Percentiles rank a stretch among this genome's conserved stretches.
These are phyloP conservation scores for Ganoderma sinense DNA, from an alignment of 1,284 basidiomycete genomes.

Conservation along the genomic window DNA sequence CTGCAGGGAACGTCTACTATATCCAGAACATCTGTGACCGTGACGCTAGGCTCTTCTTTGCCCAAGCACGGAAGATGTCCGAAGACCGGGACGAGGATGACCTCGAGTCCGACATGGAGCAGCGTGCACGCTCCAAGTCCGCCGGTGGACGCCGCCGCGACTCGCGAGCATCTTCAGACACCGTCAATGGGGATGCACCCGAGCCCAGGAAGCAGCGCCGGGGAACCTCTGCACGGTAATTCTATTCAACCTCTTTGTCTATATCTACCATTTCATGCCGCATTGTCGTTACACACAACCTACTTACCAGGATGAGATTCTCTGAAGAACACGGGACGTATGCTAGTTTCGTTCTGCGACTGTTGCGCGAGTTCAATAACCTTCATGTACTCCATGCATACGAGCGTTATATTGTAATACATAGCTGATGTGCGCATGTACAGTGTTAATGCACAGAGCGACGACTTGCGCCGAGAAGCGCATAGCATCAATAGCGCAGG, in stretches of 20 bases:
- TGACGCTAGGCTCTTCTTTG: conserved; percentile 89
- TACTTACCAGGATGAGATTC: background rate
- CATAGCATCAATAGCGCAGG: background rate
- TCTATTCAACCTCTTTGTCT: background rate
- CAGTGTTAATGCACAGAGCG: conserved; percentile 8
- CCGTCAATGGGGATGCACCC: conserved; percentile 27
- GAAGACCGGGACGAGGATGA: conserved; percentile 31
- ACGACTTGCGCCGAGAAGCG: background rate
- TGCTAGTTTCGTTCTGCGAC: conserved; percentile 6
- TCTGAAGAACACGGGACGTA: background rate
- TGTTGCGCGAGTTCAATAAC: background rate
- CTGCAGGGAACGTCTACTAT: conserved; percentile 86
- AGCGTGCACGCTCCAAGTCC: conserved; percentile 24
- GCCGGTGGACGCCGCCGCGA: conserved; percentile 16
- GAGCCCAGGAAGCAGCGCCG: conserved; percentile 24
- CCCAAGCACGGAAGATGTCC: conserved; percentile 85
- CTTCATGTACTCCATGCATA: conserved; percentile 14
- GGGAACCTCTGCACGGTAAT: conserved; percentile 23
- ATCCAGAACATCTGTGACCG: conserved; percentile 89
- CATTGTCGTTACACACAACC: background rate
- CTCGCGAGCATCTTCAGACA: conserved; percentile 28
- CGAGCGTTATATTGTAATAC: conserved; percentile 8
- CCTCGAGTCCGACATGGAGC: conserved; percentile 21
- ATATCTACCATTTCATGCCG: background rate
- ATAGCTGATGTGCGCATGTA: conserved; percentile 7